Percentiles rank a stretch among this genome's conserved stretches.
Evolutionary conservation across 2,329 filamentous ascomycete genomes (phyloP).

Genomic region (Endoconidiophora laricicola): DNA sequence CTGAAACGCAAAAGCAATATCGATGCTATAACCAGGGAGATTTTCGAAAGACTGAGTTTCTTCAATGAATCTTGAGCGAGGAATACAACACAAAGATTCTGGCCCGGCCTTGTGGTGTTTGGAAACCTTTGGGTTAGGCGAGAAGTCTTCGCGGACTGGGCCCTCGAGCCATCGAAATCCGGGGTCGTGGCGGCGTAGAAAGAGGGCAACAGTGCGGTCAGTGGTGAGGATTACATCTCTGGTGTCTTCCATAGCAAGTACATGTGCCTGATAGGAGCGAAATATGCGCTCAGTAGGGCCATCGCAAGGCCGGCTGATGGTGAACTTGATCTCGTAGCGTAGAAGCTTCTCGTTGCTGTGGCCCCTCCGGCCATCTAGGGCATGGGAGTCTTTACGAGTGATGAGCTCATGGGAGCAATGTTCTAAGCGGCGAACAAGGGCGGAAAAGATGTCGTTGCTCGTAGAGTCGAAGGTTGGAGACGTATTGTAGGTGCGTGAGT

Average conservation of each 20-base stretch:
- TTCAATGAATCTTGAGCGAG: conserved; percentile 27
- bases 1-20: conserved; percentile 28
- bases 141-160: conserved; percentile 24
- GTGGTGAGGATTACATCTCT: conserved; percentile 31
- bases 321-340: conserved; percentile 32
- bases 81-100: conserved; percentile 30
- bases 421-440: conserved; percentile 32
- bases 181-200: conserved; percentile 33
- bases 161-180: conserved; percentile 31
- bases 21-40: conserved; percentile 33
- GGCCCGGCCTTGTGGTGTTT: conserved; percentile 26
- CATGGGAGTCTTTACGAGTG: conserved; percentile 33
- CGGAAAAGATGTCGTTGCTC: conserved; percentile 28
- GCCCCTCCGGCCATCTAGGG: conserved; percentile 24
- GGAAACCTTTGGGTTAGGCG: conserved; percentile 23
- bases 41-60: conserved; percentile 29
- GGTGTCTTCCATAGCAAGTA: conserved; percentile 27
- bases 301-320: conserved; percentile 22
- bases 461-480: conserved; percentile 28
- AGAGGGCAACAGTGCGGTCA: conserved; percentile 34
- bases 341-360: conserved; percentile 25
- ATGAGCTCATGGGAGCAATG: conserved; percentile 37
- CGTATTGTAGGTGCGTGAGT: conserved; percentile 29
- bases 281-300: conserved; percentile 27
- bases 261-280: conserved; percentile 33